These are phyloP conservation scores for Chaetomium tenue DNA, from an alignment of 495 filamentous ascomycete species.

Conservation along the genomic window DNA sequence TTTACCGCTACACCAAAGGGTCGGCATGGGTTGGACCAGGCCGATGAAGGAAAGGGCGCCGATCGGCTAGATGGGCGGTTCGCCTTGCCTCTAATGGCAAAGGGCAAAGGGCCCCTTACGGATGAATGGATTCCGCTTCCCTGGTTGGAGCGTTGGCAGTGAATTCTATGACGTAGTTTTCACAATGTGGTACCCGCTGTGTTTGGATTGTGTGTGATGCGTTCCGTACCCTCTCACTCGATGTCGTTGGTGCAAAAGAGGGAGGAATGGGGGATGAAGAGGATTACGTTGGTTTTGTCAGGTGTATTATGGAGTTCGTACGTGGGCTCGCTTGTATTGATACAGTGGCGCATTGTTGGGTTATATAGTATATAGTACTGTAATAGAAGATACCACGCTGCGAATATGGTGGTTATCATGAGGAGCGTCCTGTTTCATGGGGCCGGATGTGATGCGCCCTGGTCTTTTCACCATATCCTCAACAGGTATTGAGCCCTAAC, in stretches of 20 bases:
- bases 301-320: not conserved
- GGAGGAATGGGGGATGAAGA: not conserved
- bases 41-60: not conserved
- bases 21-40: not conserved
- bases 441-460: no score
- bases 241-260: not conserved
- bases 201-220: slow-evolving; percentile 1
- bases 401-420: not conserved
- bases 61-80: not conserved
- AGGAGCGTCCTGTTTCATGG: not conserved
- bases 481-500: not conserved
- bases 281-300: not conserved
- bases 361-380: not conserved
- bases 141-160: slow-evolving; percentile 7
- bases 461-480: no score
- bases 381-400: not conserved
- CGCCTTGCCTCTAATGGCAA: not conserved
- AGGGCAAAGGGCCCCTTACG: not conserved
- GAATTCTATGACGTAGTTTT: slow-evolving; percentile 8
- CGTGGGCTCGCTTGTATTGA: not conserved
- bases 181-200: not conserved
- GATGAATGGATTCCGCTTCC: not conserved
- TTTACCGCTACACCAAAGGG: not conserved
- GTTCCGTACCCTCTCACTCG: not conserved
- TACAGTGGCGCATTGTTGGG: not conserved